phyloP scores from a whole-genome alignment of 192 early-diverging fungal species.

The Backusella morwellensis region DNA sequence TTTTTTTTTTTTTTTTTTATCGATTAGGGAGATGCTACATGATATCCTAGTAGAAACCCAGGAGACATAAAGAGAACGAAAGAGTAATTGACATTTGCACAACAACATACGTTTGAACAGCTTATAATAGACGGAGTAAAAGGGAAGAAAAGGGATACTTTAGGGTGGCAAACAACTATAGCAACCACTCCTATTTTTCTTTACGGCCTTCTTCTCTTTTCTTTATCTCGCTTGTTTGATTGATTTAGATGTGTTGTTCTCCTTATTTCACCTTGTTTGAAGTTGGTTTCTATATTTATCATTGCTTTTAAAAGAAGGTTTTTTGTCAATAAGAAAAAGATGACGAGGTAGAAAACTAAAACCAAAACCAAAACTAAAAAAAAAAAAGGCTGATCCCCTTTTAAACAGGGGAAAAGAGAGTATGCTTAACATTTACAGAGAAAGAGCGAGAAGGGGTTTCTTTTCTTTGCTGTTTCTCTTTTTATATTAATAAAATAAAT shows the following conservation, averaged over 20 bases:
- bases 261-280: background rate
- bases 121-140: background rate
- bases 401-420: background rate
- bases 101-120: background rate
- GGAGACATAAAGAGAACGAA: background rate
- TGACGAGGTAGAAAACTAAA: too few relatives aligned
- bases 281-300: background rate
- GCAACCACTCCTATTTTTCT: background rate
- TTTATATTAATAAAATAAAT: background rate
- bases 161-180: background rate
- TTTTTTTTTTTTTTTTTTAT: background rate
- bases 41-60: background rate
- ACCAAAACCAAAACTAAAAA: too few relatives aligned
- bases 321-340: background rate
- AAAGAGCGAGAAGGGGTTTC: background rate
- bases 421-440: background rate
- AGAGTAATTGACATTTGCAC: background rate
- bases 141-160: background rate
- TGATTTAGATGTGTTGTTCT: background rate
- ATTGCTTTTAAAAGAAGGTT: background rate
- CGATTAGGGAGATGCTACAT: background rate
- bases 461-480: background rate
- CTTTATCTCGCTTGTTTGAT: background rate
- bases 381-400: background rate
- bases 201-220: background rate